These are phyloP conservation scores for Fragaria ananassa DNA, from an alignment of 306 rosid genomes.

Conservation along the genomic window DNA sequence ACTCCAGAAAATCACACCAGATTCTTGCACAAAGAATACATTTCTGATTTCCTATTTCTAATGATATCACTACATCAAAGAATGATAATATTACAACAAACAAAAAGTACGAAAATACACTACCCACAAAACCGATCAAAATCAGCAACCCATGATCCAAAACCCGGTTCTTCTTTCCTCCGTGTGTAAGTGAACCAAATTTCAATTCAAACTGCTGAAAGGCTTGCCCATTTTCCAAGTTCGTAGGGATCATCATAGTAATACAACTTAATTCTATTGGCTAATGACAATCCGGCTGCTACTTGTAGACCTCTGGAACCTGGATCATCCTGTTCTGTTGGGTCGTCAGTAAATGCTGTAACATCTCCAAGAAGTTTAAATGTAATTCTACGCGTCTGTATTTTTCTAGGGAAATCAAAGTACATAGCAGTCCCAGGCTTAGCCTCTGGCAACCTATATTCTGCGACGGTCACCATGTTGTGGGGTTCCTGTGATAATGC, in stretches of 20 bases:
- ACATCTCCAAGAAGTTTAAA: slow-evolving; percentile 89
- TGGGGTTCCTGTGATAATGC: slow-evolving; percentile 54
- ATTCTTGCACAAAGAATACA: neutral
- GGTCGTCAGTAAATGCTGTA: slow-evolving; percentile 77
- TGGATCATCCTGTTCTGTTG: slow-evolving; percentile 73
- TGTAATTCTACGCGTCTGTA: slow-evolving; percentile 63
- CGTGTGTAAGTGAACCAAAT: neutral
- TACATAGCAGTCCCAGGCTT: slow-evolving; percentile 83
- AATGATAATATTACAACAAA: slow-evolving; percentile 37
- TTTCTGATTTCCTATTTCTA: slow-evolving; percentile 7
- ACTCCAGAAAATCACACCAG: neutral
- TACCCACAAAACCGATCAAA: slow-evolving; percentile 32
- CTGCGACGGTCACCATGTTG: slow-evolving; percentile 57
- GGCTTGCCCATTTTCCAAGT: slow-evolving; percentile 95
- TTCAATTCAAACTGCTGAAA: slow-evolving; percentile 57
- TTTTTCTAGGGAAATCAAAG: slow-evolving; percentile 74
- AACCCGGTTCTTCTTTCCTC: slow-evolving; percentile 10
- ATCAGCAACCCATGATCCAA: slow-evolving; percentile 9
- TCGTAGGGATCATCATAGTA: slow-evolving; percentile 86
- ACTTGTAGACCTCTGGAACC: slow-evolving; percentile 45
- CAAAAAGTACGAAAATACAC: slow-evolving; percentile 21
- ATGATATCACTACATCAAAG: slow-evolving; percentile 27
- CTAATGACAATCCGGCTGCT: slow-evolving; percentile 71
- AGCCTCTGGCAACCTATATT: slow-evolving; percentile 90
- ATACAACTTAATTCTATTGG: slow-evolving; percentile 70